A percentile compares a stretch with the other conserved stretches of the same genome.
These are phyloP conservation scores for Colletotrichum ledebouriae DNA, from an alignment of 2,329 filamentous ascomycete genomes.

Conservation along the genomic window DNA sequence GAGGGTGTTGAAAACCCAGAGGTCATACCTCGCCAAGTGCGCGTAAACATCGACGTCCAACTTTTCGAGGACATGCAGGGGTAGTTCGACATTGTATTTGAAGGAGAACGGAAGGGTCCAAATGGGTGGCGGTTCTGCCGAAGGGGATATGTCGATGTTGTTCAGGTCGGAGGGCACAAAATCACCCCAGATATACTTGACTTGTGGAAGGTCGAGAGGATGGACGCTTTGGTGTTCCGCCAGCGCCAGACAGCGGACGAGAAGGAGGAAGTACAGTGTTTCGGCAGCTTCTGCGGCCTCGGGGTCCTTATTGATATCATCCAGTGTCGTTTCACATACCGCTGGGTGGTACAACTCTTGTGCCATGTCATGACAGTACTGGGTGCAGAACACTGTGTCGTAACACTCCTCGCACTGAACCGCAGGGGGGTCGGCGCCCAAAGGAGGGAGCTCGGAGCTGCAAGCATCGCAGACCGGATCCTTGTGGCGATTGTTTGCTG, in stretches of 20 bases:
- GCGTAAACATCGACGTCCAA: constrained; percentile 86
- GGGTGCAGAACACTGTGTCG: constrained; percentile 76
- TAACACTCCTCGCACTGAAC: constrained; percentile 72
- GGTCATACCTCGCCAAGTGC: constrained; percentile 70
- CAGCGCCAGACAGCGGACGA: constrained; percentile 74
- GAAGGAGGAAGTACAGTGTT: constrained; percentile 73
- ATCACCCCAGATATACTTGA: constrained; percentile 79
- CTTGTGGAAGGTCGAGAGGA: constrained; percentile 73
- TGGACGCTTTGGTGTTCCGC: constrained; percentile 71
- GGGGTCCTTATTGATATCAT: constrained; percentile 74
- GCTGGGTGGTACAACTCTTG: constrained; percentile 73
- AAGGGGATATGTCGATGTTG: constrained; percentile 65
- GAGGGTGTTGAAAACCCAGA: constrained; percentile 91
- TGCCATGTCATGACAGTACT: constrained; percentile 70
- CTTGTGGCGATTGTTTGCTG: constrained; percentile 88
- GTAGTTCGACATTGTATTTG: constrained; percentile 78
- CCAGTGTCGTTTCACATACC: constrained; percentile 75
- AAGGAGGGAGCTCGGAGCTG: constrained; percentile 76
- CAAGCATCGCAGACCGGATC: constrained; percentile 93
- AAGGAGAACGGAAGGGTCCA: constrained; percentile 85
- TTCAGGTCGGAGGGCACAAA: constrained; percentile 68
- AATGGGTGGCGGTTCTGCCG: constrained; percentile 68
- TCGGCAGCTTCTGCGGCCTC: constrained; percentile 71
- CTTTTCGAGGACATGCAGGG: constrained; percentile 83
- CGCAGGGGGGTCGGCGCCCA: constrained; percentile 62